Percentiles rank a stretch among this genome's conserved stretches.
These are phyloP conservation scores for Venturiaceae sp. DNA, from an alignment of 2,329 filamentous ascomycete species.

Conservation along the genomic window DNA sequence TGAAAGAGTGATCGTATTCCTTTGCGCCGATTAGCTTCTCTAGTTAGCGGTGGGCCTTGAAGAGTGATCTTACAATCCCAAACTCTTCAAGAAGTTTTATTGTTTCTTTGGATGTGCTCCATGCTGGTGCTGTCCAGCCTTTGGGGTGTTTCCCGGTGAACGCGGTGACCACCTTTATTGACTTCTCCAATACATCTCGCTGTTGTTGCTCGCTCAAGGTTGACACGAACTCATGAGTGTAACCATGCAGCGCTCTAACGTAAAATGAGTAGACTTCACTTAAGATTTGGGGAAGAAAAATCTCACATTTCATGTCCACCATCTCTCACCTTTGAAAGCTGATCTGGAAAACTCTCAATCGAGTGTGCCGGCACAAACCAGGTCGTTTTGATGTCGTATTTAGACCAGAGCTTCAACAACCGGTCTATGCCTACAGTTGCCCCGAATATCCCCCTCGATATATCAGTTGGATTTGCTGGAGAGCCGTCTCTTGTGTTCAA, in stretches of 20 bases:
- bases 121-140: no score
- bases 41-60: constrained; percentile 29
- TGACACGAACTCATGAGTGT: no score
- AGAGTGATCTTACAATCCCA: constrained; percentile 26
- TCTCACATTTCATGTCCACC: constrained; percentile 32
- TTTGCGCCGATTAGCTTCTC: constrained; percentile 33
- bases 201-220: no score
- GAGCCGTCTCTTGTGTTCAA: not conserved
- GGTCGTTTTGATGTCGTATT: constrained; percentile 31
- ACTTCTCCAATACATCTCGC: no score
- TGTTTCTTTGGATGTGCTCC: constrained; percentile 32
- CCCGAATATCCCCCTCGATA: not conserved
- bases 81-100: constrained; percentile 21
- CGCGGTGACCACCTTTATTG: no score
- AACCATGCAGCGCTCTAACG: no score
- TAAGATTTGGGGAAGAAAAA: no score
- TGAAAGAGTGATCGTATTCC: constrained; percentile 37
- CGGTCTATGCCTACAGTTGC: constrained; percentile 21
- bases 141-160: no score
- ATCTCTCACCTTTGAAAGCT: constrained; percentile 20
- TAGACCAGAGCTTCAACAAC: constrained; percentile 30
- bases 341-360: constrained; percentile 38
- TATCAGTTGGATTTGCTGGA: no score
- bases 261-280: no score
- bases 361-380: constrained; percentile 28